Evolutionary conservation across 2,329 filamentous ascomycete genomes (phyloP), one percentile per base, ranked within the genome.

Genomic region (Aspergillus pseudotamarii): DNA sequence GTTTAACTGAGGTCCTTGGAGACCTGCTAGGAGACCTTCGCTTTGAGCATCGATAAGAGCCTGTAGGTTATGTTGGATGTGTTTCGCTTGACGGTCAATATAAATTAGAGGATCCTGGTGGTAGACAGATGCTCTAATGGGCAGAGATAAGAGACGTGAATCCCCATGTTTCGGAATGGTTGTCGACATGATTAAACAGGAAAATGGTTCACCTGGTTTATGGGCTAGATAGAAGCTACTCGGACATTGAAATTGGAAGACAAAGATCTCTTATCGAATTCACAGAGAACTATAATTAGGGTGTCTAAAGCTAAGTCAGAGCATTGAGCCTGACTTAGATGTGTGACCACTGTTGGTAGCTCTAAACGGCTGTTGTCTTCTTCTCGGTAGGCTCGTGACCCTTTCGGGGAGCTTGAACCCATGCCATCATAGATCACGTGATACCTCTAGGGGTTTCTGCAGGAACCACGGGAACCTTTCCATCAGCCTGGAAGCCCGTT

Each of bases 1-100:
- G 65, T 85, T 81, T 34, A 66, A 57, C 6, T 72, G 69, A 30
- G 77, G 73, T 14, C 74, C 75, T 14, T 76, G 75, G 4, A 86
- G 73, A 4, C 82, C 83, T 54, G 81, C 80, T 46, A 83, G 77
- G 34, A 89, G 77, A 21, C 83, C 85, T 68, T 87, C 85, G 36
- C 85, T 84, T 72, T 89, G 87, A 11, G 85, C 85, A 73, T 89
- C 86, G 26, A 89, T 83, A 12, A 88, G 76, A 61, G 80, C 79
- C 72, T 89, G 87, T 11, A 89, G 79, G 64, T 86, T 84, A 58
- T 81, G 80, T 69, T 89, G 82, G 11, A 89, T 81, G 66, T 85
- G 77, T 61, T 79, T 81, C 30, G 85, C 81, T 70, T 83, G 81
- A 62, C 84, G 79, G 66, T 84, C 81, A 62, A 87, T 73, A 32